These are phyloP conservation scores for Erythrobasidium hasegawianum DNA, from an alignment of 1,284 basidiomycete species.

Conservation along the genomic window DNA sequence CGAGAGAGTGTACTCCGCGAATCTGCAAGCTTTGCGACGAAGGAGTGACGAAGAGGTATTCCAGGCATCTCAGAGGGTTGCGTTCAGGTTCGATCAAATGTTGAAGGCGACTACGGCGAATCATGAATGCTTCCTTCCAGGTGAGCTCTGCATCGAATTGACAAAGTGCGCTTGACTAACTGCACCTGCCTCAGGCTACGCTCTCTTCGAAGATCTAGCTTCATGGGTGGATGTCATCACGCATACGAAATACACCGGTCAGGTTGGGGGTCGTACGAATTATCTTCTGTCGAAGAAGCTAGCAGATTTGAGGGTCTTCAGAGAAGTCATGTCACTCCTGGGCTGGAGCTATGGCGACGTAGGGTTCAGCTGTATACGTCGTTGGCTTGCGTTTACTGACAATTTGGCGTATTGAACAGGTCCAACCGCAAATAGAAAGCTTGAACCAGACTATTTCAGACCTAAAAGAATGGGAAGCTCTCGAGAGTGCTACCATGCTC, in stretches of 20 bases:
- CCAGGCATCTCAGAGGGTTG: conserved; percentile 17
- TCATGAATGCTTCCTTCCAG: background rate
- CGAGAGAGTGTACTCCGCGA: conserved; percentile 6
- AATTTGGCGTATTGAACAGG: background rate
- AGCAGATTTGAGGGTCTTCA: conserved; percentile 6
- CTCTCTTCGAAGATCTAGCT: conserved; percentile 23
- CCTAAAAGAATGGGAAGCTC: background rate
- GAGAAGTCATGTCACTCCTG: conserved; percentile 16
- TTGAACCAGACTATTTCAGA: background rate
- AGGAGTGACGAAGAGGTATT: conserved; percentile 23
- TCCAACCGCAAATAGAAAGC: background rate
- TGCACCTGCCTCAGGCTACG: conserved; percentile 1
- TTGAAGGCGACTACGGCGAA: background rate
- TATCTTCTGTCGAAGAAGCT: conserved; percentile 20
- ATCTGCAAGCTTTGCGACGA: conserved; percentile 1
- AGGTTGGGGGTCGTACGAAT: conserved; percentile 14
- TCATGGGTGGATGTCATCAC: conserved; percentile 18
- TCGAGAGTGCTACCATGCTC: too few relatives aligned
- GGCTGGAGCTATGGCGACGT: conserved; percentile 23
- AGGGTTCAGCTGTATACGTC: background rate
- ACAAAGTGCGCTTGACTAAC: background rate
- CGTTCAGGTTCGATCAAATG: background rate
- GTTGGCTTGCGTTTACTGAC: background rate
- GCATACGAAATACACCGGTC: conserved; percentile 3
- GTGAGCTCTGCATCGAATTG: background rate